These are phyloP conservation scores for Protea cynaroides DNA, from an alignment of 164 flowering plant species.

Conservation along the genomic window DNA sequence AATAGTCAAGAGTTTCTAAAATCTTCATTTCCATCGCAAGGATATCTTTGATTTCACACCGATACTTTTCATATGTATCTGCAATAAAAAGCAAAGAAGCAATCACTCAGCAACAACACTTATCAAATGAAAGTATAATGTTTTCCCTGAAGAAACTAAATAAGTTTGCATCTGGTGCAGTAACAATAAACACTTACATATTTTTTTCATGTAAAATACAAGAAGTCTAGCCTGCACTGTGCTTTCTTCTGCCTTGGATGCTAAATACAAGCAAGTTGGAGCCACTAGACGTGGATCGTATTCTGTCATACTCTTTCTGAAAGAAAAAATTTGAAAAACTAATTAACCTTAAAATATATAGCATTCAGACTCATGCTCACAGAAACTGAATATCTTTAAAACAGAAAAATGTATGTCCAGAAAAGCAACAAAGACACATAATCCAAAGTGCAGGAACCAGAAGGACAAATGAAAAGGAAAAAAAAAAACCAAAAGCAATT, in stretches of 20 bases:
- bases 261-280: slow-evolving; percentile 92
- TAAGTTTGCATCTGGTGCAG: not conserved
- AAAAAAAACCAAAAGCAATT: not conserved
- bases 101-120: slow-evolving; percentile 7
- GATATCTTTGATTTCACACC: slow-evolving; percentile 81
- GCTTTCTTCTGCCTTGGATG: slow-evolving; percentile 99
- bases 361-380: not conserved
- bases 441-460: not conserved
- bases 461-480: not conserved
- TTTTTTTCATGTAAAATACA: slow-evolving; percentile 72
- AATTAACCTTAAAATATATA: not conserved
- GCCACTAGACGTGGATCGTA: slow-evolving; percentile 95
- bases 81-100: slow-evolving; percentile 18
- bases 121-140: not conserved
- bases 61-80: slow-evolving; percentile 82
- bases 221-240: slow-evolving; percentile 83
- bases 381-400: not conserved
- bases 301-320: slow-evolving; percentile 86
- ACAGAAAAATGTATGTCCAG: no score
- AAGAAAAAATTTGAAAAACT: slow-evolving; percentile 11
- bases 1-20: slow-evolving; percentile 89
- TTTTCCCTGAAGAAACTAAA: not conserved
- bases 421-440: not conserved
- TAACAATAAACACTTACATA: slow-evolving; percentile 40
- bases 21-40: slow-evolving; percentile 99